Base-by-base conservation (phyloP, 495 filamentous ascomycete genomes). In the Podospora fimiseda region DNA sequence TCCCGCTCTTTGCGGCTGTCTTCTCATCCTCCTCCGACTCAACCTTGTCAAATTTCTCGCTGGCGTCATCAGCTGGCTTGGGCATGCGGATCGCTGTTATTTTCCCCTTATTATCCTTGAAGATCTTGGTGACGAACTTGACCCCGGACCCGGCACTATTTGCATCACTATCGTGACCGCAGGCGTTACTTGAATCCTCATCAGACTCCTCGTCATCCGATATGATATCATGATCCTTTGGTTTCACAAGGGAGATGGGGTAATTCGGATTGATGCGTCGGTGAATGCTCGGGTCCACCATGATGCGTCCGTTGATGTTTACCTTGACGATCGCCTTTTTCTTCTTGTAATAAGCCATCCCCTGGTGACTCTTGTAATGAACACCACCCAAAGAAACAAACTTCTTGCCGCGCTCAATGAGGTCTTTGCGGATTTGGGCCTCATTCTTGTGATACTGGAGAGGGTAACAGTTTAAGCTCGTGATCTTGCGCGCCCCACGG, bases 241-340 rank as follows among this genome's bases (percentile, higher is more conserved):
- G 83, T 49, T 87, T 83, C 39, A 95, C 85, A 0, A 81, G 82
- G 46, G 84, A 89, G 62, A 95, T 84, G 14, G 81, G 80, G 60
- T 95, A 95, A 59, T 95, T 95, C 1, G 90, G 89, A 56, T 92
- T 90, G 54, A 93, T 88, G 2, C 89, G 81, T 20, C 90, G 80
- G 71, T 92, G 89, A 48, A 89, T 90, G 13, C 83, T 83, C 0
- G 90, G 86, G 62, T 96, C 91, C 36, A 96, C 78, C 91, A 96
- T 95, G 55, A 95, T 82, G 43, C 91, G 83, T 24, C 89, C 87
- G 57, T 95, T 94, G 71, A 94, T 86, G 53, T 90, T 90, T 71
- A 95, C 82, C 66, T 93, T 95, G 67, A 84, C 75, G 21, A 94
- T 75, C 43, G 78, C 68, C 54, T 83, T 81, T 74, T 89, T 89